phyloP scores from a whole-genome alignment of 2,329 filamentous ascomycete genomes.

The Xylaria sp. region DNA sequence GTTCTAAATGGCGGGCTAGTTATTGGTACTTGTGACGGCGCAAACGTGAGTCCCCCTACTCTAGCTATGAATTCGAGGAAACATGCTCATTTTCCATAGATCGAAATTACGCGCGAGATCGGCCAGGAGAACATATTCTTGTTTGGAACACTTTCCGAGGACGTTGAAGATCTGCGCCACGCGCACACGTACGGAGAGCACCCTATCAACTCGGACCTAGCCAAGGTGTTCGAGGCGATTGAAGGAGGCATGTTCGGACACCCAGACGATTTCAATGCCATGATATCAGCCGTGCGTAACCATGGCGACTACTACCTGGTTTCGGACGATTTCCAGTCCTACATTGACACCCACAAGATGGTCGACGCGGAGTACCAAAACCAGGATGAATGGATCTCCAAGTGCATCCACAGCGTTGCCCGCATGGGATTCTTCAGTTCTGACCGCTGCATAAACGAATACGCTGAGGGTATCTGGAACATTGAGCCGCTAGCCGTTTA shows the following conservation, averaged over 20 bases:
- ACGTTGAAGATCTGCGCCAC: slow-evolving; percentile 96
- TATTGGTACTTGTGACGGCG: slow-evolving; percentile 97
- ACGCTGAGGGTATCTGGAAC: slow-evolving; percentile 98
- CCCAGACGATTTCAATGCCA: slow-evolving; percentile 78
- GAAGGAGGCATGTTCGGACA: slow-evolving; percentile 84
- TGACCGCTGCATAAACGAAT: slow-evolving; percentile 95
- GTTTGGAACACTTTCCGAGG: slow-evolving; percentile 94
- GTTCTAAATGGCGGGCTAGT: slow-evolving; percentile 96
- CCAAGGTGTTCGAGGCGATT: slow-evolving; percentile 86
- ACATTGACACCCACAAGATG: slow-evolving; percentile 88
- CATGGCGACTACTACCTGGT: slow-evolving; percentile 98
- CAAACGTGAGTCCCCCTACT: slow-evolving; percentile 76
- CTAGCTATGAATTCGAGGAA: slow-evolving; percentile 53
- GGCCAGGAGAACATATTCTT: slow-evolving; percentile 98
- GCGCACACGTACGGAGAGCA: slow-evolving; percentile 86
- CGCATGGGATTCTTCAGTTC: slow-evolving; percentile 98
- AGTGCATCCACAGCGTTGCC: slow-evolving; percentile 87
- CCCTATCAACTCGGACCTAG: slow-evolving; percentile 78
- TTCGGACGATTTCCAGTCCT: slow-evolving; percentile 96
- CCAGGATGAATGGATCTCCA: slow-evolving; percentile 91
- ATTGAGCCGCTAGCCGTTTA: slow-evolving; percentile 78
- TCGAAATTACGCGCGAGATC: slow-evolving; percentile 97
- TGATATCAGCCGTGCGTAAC: slow-evolving; percentile 86
- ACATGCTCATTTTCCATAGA: slow-evolving; percentile 57
- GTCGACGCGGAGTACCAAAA: slow-evolving; percentile 94